Evolutionary conservation across 179 eudicot genomes (phyloP).

Genomic region (Gypsophila paniculata): DNA sequence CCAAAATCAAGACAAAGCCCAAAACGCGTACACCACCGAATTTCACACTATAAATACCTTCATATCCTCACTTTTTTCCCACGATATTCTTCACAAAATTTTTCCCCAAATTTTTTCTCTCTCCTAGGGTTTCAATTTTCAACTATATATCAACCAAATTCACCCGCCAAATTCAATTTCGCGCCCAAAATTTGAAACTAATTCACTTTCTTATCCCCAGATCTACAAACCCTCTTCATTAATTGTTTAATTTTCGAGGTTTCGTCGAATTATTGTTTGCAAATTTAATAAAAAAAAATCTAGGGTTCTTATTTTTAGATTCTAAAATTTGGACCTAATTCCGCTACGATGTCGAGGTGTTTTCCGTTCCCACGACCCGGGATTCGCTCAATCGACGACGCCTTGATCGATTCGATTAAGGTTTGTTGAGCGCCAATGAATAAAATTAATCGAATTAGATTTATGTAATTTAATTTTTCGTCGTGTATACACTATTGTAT

Average conservation of each 20-base stretch:
- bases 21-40: conserved; percentile 16
- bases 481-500: too few relatives aligned
- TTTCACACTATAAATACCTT: conserved; percentile 18
- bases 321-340: neutral
- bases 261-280: neutral
- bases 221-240: neutral
- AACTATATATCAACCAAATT: too few relatives aligned
- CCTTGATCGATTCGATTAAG: conserved; percentile 94
- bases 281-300: neutral
- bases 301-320: neutral
- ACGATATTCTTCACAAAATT: neutral
- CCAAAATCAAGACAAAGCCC: too few relatives aligned
- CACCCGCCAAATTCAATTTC: too few relatives aligned
- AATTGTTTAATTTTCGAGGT: too few relatives aligned
- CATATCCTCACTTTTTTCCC: neutral
- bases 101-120: neutral
- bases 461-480: conserved; percentile 14
- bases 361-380: conserved; percentile 62
- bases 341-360: conserved; percentile 63
- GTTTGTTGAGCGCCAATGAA: conserved; percentile 57
- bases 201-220: neutral
- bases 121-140: conserved; percentile 28
- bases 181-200: neutral
- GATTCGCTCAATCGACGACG: conserved; percentile 44
- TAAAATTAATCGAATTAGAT: conserved; percentile 1